Evolutionary conservation across 2,329 filamentous ascomycete species (phyloP), one percentile per base, ranked within the genome.

Genomic region (Fusarium sp.): DNA sequence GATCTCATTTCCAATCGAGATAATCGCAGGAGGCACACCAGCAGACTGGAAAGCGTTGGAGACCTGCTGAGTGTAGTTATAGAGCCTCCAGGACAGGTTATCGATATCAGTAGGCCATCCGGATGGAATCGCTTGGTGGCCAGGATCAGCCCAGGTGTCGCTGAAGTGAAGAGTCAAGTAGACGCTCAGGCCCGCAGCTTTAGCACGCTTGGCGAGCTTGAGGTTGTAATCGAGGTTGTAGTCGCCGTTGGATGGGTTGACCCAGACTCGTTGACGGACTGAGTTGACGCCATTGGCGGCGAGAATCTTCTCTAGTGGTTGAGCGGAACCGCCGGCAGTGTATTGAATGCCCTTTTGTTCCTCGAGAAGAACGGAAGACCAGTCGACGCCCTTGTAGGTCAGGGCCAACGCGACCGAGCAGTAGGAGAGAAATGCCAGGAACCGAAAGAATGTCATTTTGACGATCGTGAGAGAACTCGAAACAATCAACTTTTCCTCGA

Each of bases 1-100:
- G 78, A 94, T 93, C 78, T 94, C 92, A 76, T 94, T 94, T 29
- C 92, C 92, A 71, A 94, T 91, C 20, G 89, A 91, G 54, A 94
- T 86, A 54, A 94, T 89, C 4, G 84, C 82, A 0, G 91, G 87
- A 7, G 84, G 80, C 27, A 93, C 83, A 6, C 85, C 85, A 20
- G 86, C 86, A 0, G 79, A 79, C 3, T 87, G 84, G 75, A 93
- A 93, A 20, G 84, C 80, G 76, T 94, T 88, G 64, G 88, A 86
- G 0, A 91, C 87, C 6, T 86, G 83, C 8, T 86, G 80, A 0
- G 92, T 94, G 80, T 94, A 93, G 80, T 91, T 90, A 81, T 93
- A 92, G 15, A 93, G 79, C 75, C 87, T 83, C 84, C 86, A 88
- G 4, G 89, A 78, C 3, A 94, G 84, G 58, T 87, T 84, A 35